Evolutionary conservation across 2,329 filamentous ascomycete species (phyloP), one percentile per base, ranked within the genome.

Genomic region (Stagonosporopsis tanaceti): DNA sequence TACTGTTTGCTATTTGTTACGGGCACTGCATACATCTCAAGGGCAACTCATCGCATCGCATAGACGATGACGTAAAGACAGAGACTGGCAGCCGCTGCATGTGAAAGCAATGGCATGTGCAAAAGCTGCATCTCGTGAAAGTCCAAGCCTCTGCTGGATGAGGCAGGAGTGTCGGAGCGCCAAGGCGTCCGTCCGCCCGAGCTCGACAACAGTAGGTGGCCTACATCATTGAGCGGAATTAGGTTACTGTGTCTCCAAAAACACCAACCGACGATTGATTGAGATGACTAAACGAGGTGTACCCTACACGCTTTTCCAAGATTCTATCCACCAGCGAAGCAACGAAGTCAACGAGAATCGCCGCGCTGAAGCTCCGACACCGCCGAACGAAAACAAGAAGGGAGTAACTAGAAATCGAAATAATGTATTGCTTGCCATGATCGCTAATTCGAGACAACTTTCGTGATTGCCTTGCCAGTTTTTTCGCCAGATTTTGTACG

Each of bases 381-480:
- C 28, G 6, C 1, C 47, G 28, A 50, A 60, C 27, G 9, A 47
- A 40, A 38, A 56, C 57, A 32, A 9, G 27, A 30, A 40, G 8
- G 25, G 8, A 27, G 25, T 47, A 20, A 20, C n/a, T 41, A 24
- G 38, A 39, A 57, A 48, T 53, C 27, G 30, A 53, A 53, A 53
- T 53, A 53, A 57, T 53, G 45, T 53, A 57, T 57, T 57, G 48
- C 39, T 57, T 48, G 54, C 54, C 48, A 57, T 57, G 54, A 53
- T 34, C 54, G 54, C 54, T 57, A 57, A 57, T 57, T 57, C 53
- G 57, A 53, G 47, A 59, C 65, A 45, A 73, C 68, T 48, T 68
- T 65, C n/a, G 72, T 69, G 38, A 67, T 65, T 22, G 65, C 66
- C 25, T 66, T 63, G 38, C 72, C 70, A 64, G 51, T 22, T 45